Conservation (phyloP, 2,329 filamentous ascomycete species). For the Pyricularia pennisetigena region DNA sequence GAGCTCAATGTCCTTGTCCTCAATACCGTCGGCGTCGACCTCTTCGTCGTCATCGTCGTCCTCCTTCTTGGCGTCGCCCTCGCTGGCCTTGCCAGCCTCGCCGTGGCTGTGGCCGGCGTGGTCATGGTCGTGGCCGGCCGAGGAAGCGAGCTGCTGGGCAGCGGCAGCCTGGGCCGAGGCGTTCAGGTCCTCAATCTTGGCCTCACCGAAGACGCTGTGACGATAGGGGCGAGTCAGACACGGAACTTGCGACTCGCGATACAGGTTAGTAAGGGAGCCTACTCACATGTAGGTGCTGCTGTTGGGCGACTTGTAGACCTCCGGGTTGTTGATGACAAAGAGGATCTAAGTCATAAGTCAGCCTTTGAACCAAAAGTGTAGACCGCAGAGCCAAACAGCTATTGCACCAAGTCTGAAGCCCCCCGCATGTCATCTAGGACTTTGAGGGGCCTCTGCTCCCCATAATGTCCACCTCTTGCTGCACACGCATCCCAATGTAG, state of each 20-base stretch:
- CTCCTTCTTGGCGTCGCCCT: constrained; percentile 62
- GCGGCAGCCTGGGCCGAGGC: constrained; percentile 93
- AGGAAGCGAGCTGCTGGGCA: constrained; percentile 85
- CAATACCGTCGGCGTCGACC: constrained; percentile 86
- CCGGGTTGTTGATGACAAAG: constrained; percentile 99
- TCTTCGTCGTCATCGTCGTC: constrained; percentile 88
- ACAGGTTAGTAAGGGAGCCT: neutral
- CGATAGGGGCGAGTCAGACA: neutral
- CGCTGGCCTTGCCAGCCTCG: constrained; percentile 44
- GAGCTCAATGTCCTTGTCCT: constrained; percentile 98
- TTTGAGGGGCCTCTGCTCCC: neutral
- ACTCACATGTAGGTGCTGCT: constrained; percentile 99
- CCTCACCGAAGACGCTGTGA: constrained; percentile 92
- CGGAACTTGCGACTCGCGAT: neutral
- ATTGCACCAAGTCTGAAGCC: neutral
- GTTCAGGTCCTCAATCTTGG: constrained; percentile 99
- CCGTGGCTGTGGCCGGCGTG: constrained; percentile 61
- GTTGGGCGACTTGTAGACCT: constrained; percentile 98
- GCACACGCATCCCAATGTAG: neutral
- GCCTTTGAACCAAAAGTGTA: neutral
- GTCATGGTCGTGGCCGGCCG: constrained; percentile 51
- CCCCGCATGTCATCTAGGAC: too few species aligned
- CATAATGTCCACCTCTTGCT: neutral
- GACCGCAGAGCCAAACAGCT: neutral
- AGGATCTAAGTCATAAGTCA: constrained; percentile 58